These are phyloP conservation scores for Prunus armeniaca DNA, from an alignment of 306 rosid species.

Conservation along the genomic window DNA sequence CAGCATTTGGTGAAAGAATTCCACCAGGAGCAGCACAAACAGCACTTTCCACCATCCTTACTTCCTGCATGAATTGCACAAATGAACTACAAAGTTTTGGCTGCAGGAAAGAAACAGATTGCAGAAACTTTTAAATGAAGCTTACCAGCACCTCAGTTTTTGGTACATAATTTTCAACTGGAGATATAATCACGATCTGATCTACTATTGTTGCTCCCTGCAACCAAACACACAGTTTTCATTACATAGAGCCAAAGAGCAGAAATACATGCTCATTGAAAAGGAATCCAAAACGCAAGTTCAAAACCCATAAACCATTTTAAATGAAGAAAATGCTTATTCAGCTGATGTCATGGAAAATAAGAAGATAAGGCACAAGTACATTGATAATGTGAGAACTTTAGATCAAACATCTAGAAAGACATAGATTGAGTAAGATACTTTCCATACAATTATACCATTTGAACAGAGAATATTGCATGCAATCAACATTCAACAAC, in stretches of 20 bases:
- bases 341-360: neutral
- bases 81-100: constrained; percentile 19
- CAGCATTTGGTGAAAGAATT: constrained; percentile 31
- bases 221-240: constrained; percentile 18
- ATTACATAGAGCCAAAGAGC: neutral
- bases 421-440: neutral
- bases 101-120: constrained; percentile 3
- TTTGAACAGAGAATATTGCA: neutral
- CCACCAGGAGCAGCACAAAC: constrained; percentile 45
- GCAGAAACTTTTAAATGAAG: constrained; percentile 1
- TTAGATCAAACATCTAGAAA: neutral
- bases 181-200: constrained; percentile 68
- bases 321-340: neutral
- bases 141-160: constrained; percentile 51
- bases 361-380: neutral
- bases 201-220: constrained; percentile 98
- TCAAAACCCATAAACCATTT: neutral
- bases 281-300: neutral
- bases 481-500: neutral
- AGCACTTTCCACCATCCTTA: constrained; percentile 51
- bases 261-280: neutral
- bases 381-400: neutral
- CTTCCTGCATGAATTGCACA: constrained; percentile 57
- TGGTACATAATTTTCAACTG: constrained; percentile 64
- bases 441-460: neutral